phyloP scores from a whole-genome alignment of 2,329 filamentous ascomycete species.

The Alternaria metachromatica region DNA sequence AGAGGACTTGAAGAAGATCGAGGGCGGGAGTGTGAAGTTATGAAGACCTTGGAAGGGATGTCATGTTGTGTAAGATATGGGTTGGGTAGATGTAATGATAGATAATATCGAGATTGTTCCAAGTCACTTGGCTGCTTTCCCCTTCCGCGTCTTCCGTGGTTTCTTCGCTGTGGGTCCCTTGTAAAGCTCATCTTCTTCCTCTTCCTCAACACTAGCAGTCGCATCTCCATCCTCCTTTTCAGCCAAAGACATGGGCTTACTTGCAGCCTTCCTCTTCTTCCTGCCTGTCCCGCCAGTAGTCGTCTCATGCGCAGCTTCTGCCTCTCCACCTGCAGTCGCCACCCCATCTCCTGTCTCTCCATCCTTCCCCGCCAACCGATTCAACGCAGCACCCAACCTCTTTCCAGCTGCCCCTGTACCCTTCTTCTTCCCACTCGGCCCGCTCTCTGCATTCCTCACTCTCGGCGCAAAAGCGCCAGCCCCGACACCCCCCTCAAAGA shows the following conservation, averaged over 20 bases:
- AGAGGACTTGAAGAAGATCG: slow-evolving; percentile 34
- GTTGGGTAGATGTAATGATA: neutral
- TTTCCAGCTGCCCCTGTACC: slow-evolving; percentile 41
- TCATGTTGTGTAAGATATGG: neutral
- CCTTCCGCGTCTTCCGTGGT: slow-evolving; percentile 22
- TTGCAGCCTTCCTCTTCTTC: slow-evolving; percentile 32
- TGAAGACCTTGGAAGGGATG: slow-evolving; percentile 8
- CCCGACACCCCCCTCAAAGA: slow-evolving; percentile 78
- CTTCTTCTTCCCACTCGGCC: slow-evolving; percentile 61
- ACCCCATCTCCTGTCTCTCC: slow-evolving; percentile 25
- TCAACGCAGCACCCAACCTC: slow-evolving; percentile 44
- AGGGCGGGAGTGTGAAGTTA: slow-evolving; percentile 38
- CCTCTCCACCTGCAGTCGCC: slow-evolving; percentile 27
- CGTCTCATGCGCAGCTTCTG: slow-evolving; percentile 15
- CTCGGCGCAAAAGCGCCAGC: slow-evolving; percentile 75
- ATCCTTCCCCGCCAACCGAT: slow-evolving; percentile 35
- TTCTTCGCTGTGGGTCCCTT: slow-evolving; percentile 41
- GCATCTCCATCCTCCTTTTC: slow-evolving; percentile 20
- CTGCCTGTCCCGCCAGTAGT: slow-evolving; percentile 6
- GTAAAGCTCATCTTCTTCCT: slow-evolving; percentile 33
- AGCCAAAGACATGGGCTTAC: slow-evolving; percentile 13
- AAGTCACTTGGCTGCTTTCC: slow-evolving; percentile 4
- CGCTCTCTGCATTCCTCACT: slow-evolving; percentile 60
- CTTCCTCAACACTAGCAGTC: slow-evolving; percentile 18
- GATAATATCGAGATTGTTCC: neutral